phyloP scores from a whole-genome alignment of 352 stramenopile genomes.

The Globisporangium perplexum region DNA sequence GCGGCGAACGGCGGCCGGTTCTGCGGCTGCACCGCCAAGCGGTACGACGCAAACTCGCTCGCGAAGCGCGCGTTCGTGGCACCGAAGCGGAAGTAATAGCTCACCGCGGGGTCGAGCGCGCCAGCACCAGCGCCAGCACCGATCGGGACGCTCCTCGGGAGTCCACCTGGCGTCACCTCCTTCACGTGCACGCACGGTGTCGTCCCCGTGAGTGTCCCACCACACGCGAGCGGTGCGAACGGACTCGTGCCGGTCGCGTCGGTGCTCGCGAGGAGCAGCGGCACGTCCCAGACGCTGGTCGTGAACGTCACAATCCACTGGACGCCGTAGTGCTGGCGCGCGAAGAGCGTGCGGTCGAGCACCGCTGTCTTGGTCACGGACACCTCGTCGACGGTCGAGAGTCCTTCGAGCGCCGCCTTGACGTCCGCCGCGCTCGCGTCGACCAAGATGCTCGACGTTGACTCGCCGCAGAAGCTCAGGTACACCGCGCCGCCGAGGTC shows the following conservation, averaged over 20 bases:
- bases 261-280: conserved; percentile 41
- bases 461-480: conserved; percentile 62
- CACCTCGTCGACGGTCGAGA: conserved; percentile 56
- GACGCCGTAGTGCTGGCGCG: conserved; percentile 47
- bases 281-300: conserved; percentile 21
- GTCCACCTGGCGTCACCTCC: conserved; percentile 27
- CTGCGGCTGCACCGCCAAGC: conserved; percentile 18
- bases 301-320: conserved; percentile 69
- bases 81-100: conserved; percentile 38
- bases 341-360: conserved; percentile 17
- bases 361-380: conserved; percentile 31
- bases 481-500: conserved; percentile 49
- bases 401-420: conserved; percentile 49
- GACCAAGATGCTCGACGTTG: conserved; percentile 39
- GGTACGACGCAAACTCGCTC: conserved; percentile 18
- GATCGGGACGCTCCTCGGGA: conserved; percentile 22
- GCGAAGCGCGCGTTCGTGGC: conserved; percentile 30
- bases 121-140: neutral
- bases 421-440: conserved; percentile 32
- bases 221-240: conserved; percentile 40
- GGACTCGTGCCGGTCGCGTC: conserved; percentile 22
- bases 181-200: conserved; percentile 41
- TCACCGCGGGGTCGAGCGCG: conserved; percentile 18
- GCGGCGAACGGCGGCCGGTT: conserved; percentile 24
- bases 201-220: conserved; percentile 48